A percentile compares a stretch with the other conserved stretches of the same genome.
Evolutionary conservation across 2,329 filamentous ascomycete genomes (phyloP).

Genomic region (Trichoderma afroharzianum): DNA sequence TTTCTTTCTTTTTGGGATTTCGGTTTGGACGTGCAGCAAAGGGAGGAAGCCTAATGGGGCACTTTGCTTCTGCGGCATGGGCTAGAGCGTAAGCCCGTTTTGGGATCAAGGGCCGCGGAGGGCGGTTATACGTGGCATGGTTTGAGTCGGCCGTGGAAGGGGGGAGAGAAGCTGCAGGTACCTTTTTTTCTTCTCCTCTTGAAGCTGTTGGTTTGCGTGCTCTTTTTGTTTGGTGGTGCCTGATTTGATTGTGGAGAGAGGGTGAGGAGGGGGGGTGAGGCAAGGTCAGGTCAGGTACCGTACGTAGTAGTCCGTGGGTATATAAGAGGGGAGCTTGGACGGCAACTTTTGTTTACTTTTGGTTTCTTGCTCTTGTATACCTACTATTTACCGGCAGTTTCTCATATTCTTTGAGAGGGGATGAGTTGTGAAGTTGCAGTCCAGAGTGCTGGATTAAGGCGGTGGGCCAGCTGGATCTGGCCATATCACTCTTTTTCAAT

Average conservation of each 20-base stretch:
- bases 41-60: not conserved
- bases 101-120: not conserved
- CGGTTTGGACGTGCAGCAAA: not conserved
- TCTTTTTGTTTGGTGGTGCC: not conserved
- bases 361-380: not conserved
- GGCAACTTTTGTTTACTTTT: not conserved
- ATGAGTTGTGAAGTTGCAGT: not conserved
- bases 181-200: no score
- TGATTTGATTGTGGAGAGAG: not conserved
- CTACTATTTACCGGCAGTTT: not conserved
- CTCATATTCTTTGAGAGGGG: not conserved
- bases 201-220: not conserved
- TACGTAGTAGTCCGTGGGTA: not conserved
- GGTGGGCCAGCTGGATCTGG: not conserved
- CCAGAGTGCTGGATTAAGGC: not conserved
- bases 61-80: not conserved
- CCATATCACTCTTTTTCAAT: not conserved
- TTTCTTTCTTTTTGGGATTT: not conserved
- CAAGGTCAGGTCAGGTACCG: not conserved
- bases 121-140: slow-evolving; percentile 7
- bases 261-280: not conserved
- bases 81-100: not conserved
- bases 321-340: not conserved
- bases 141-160: slow-evolving; percentile 4
- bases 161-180: slow-evolving; percentile 1